Percentiles rank a stretch among this genome's conserved stretches.
Conservation (phyloP, 805 yeast genomes). For the Ogataea paradorogensis region DNA sequence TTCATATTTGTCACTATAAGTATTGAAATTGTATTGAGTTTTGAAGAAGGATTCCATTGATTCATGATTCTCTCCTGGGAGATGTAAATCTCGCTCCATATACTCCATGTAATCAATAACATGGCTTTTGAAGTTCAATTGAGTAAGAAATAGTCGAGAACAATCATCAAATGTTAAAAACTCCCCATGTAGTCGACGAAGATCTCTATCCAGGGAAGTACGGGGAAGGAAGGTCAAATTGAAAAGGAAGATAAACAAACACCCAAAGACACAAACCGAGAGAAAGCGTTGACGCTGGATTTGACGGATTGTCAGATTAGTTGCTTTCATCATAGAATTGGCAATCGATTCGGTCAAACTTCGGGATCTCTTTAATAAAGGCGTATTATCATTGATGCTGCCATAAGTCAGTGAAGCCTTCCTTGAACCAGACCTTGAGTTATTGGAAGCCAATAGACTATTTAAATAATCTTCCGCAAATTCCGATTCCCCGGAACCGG, state of each 20-base stretch:
- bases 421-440: constrained; percentile 11
- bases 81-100: constrained; percentile 20
- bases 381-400: constrained; percentile 9
- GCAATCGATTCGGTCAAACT: constrained; percentile 31
- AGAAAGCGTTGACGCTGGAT: constrained; percentile 38
- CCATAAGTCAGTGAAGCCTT: constrained; percentile 14
- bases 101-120: constrained; percentile 19
- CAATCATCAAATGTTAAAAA: constrained; percentile 66
- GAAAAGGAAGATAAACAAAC: constrained; percentile 51
- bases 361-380: constrained; percentile 20
- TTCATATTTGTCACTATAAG: constrained; percentile 53
- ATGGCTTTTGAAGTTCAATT: constrained; percentile 25
- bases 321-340: constrained; percentile 25
- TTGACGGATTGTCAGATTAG: constrained; percentile 28
- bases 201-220: constrained; percentile 78
- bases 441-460: constrained; percentile 12
- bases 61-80: constrained; percentile 27
- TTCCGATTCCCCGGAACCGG: constrained; percentile 6
- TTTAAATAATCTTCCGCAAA: constrained; percentile 19
- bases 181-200: constrained; percentile 68
- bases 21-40: constrained; percentile 32
- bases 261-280: constrained; percentile 47
- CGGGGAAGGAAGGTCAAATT: constrained; percentile 76
- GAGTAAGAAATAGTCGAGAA: constrained; percentile 50
- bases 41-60: constrained; percentile 17